Evolutionary conservation across 1,284 basidiomycete species (phyloP), one percentile per base, ranked within the genome.

Genomic region (Grifola frondosa): DNA sequence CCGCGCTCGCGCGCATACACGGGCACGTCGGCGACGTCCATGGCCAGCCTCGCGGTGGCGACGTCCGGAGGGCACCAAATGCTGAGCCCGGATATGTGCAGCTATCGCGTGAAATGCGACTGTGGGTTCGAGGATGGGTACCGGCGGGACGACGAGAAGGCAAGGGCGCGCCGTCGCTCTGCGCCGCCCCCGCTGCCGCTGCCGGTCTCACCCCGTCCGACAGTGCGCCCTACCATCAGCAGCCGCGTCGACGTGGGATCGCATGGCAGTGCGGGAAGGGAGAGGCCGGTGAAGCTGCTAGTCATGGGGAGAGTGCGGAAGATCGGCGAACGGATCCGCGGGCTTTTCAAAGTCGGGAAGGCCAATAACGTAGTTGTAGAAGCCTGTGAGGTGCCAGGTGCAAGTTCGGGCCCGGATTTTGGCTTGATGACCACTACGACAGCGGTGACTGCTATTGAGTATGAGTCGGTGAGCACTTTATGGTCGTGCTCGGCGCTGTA

Each of bases 381-480:
- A 24, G 20, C 10, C 19, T 20, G 19, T 13, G 22, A 6, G 17
- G 24, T 22, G 38, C n/a, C n/a, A 30, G 21, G 13, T 31, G 24
- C 22, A 9, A 23, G 25, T 37, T 16, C 28, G 26, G 50, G 31
- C 17, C 44, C 31, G 7, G 50, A 40, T 17, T 52, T 53, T 28
- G 54, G 56, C 5, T 25, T 59, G 20, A 54, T 52, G 43, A 59
- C 53, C 6, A 57, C 55, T 1, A 60, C 53, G 6, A 63, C 55
- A 3, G 51, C 56, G 4, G 50, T 59, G 6, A 62, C 56, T 6
- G 50, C 52, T 20, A 42, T 60, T 16, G 62, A 61, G 30, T 62
- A 59, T 38, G 43, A 54, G 26, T 61, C 62, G 25, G 62, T 64
- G 29, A 52, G 62, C n/a, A n/a, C n/a, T n/a, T n/a, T n/a, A n/a